Evolutionary conservation across 495 filamentous ascomycete genomes (phyloP).

Genomic region (Cercophora samala): DNA sequence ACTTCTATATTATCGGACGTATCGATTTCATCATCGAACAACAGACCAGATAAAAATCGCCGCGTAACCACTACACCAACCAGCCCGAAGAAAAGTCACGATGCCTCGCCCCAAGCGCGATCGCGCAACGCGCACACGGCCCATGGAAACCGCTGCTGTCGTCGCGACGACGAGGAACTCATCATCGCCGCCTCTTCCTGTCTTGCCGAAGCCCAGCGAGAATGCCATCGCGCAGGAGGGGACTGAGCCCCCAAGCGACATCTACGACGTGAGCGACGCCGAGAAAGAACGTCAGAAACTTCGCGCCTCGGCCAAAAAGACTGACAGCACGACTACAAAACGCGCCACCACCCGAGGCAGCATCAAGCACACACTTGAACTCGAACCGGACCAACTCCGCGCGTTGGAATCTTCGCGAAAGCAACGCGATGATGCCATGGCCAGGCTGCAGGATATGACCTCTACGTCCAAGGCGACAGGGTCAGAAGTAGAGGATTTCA

Average conservation of each 20-base stretch:
- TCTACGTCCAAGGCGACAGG: conserved; percentile 31
- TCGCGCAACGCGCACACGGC: conserved; percentile 26
- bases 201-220: not conserved
- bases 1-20: not conserved
- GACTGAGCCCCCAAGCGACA: conserved; percentile 29
- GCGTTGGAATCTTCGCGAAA: conserved; percentile 31
- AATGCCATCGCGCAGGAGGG: conserved; percentile 6
- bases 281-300: conserved; percentile 38
- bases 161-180: not conserved
- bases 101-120: conserved; percentile 47
- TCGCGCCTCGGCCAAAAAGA: conserved; percentile 13
- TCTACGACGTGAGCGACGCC: conserved; percentile 45
- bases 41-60: not conserved
- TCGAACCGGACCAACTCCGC: conserved; percentile 31
- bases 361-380: conserved; percentile 2
- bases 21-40: not conserved
- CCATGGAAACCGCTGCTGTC: conserved; percentile 3
- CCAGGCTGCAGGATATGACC: conserved; percentile 38
- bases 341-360: too few relatives aligned
- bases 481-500: conserved; percentile 39
- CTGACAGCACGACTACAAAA: not conserved
- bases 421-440: conserved; percentile 41
- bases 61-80: not conserved
- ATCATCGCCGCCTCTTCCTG: conserved; percentile 17
- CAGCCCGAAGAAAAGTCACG: not conserved